phyloP scores from a whole-genome alignment of 129 eudicot species.

The Erigeron canadensis region DNA sequence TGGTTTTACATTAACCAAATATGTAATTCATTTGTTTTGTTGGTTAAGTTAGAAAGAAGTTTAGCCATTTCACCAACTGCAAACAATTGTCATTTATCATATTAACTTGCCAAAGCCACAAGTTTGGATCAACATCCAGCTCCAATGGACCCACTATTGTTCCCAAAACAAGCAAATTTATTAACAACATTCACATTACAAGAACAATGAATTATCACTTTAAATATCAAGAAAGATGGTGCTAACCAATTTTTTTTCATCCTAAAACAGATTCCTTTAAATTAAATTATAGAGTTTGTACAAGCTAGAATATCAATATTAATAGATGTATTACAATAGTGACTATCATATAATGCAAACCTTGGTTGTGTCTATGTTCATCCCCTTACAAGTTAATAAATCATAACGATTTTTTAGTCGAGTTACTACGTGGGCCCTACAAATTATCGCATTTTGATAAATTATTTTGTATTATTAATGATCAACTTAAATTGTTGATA shows the following conservation, averaged over 20 bases:
- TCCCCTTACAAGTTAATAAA: not conserved
- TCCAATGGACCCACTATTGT: conserved; percentile 27
- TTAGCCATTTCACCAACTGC: too few species aligned
- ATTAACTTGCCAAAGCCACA: conserved; percentile 20
- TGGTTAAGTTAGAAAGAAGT: too few species aligned
- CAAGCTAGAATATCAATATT: not conserved
- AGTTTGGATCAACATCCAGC: conserved; percentile 30
- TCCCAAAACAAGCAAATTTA: conserved; percentile 24
- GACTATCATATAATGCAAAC: conserved; percentile 2
- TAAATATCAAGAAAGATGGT: not conserved
- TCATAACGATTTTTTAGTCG: not conserved
- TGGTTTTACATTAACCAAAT: too few species aligned
- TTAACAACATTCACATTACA: conserved; percentile 18
- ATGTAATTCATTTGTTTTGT: too few species aligned
- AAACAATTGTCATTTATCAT: too few species aligned
- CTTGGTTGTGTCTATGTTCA: conserved; percentile 9
- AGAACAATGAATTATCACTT: not conserved
- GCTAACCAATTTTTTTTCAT: conserved; percentile 8
- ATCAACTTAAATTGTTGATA: conserved; percentile 13
- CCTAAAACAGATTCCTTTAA: not conserved
- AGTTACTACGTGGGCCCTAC: not conserved
- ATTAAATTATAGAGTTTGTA: not conserved
- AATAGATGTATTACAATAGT: not conserved
- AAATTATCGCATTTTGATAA: not conserved
- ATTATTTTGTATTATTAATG: conserved; percentile 24